These are phyloP conservation scores for Croton laevigatus DNA, from an alignment of 441 rosid species.

Conservation along the genomic window DNA sequence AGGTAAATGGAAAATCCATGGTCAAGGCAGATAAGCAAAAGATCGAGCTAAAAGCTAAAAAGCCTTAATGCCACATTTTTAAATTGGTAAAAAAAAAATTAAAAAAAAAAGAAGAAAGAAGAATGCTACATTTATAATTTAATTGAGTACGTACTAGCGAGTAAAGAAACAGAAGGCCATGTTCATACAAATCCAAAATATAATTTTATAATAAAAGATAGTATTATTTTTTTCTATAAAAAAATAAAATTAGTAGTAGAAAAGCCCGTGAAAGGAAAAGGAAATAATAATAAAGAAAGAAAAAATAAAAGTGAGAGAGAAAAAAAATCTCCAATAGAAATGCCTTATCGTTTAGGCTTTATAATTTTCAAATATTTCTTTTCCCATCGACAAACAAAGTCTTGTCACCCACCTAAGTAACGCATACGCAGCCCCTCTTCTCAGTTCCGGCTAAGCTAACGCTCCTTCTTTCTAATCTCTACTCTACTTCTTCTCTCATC, in stretches of 20 bases:
- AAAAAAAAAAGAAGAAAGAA: too few relatives aligned
- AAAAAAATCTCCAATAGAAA: conserved; percentile 19
- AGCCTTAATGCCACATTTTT: neutral
- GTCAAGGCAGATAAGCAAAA: neutral
- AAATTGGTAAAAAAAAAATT: too few relatives aligned
- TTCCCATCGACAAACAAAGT: conserved; percentile 45
- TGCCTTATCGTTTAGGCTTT: conserved; percentile 47
- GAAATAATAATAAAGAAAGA: conserved; percentile 11
- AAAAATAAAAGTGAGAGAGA: neutral
- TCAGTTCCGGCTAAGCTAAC: conserved; percentile 38
- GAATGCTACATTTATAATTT: too few relatives aligned
- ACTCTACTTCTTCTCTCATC: conserved; percentile 5
- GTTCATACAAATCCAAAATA: conserved; percentile 13
- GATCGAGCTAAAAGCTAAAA: neutral
- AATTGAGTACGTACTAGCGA: too few relatives aligned
- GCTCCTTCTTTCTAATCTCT: conserved; percentile 19
- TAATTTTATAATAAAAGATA: neutral
- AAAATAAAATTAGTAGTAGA: neutral
- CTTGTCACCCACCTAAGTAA: conserved; percentile 74
- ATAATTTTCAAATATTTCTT: conserved; percentile 43
- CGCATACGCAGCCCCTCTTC: conserved; percentile 52
- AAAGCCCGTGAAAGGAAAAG: conserved; percentile 31
- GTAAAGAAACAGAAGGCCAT: conserved; percentile 5
- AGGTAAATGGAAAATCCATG: conserved; percentile 19
- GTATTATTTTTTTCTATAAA: neutral